phyloP scores from a whole-genome alignment of 495 filamentous ascomycete species.

The Aspergillus avenaceus region DNA sequence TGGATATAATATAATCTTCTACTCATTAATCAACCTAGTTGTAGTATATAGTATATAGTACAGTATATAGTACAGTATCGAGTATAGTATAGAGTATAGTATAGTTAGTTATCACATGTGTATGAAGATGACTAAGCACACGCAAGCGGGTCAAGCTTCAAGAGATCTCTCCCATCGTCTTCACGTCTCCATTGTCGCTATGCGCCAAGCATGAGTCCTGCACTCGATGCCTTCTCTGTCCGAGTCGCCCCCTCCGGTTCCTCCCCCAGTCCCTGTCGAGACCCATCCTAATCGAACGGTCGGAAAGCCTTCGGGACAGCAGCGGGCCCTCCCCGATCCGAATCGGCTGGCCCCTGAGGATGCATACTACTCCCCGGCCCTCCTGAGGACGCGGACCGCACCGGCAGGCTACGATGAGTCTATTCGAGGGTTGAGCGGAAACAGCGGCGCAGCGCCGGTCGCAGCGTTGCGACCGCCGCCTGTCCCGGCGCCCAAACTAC shows the following conservation, averaged over 20 bases:
- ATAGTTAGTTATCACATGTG: too few relatives aligned
- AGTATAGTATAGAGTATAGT: too few relatives aligned
- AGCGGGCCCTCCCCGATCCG: slow-evolving; percentile 49
- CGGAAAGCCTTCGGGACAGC: slow-evolving; percentile 37
- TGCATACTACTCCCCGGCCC: slow-evolving; percentile 63
- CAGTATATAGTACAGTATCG: too few relatives aligned
- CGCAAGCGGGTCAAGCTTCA: too few relatives aligned
- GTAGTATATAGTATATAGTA: too few relatives aligned
- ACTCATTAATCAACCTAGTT: too few relatives aligned
- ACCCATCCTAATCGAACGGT: slow-evolving; percentile 39
- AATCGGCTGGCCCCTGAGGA: slow-evolving; percentile 75
- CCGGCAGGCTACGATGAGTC: slow-evolving; percentile 38
- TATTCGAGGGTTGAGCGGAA: slow-evolving; percentile 28
- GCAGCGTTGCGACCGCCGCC: slow-evolving; percentile 37
- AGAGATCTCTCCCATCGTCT: too few relatives aligned
- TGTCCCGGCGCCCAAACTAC: slow-evolving; percentile 44
- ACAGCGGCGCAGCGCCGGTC: slow-evolving; percentile 26
- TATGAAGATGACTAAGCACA: too few relatives aligned
- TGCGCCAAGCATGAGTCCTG: slow-evolving; percentile 28
- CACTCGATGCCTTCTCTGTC: slow-evolving; percentile 39
- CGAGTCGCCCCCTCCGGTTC: slow-evolving; percentile 29
- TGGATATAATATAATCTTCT: too few relatives aligned
- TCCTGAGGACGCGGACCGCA: slow-evolving; percentile 49
- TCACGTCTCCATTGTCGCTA: slow-evolving; percentile 15
- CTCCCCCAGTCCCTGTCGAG: slow-evolving; percentile 43